A percentile compares a stretch with the other conserved stretches of the same genome.
phyloP scores from a whole-genome alignment of 2,329 filamentous ascomycete genomes.

The Allantophomopsis cytisporea region DNA sequence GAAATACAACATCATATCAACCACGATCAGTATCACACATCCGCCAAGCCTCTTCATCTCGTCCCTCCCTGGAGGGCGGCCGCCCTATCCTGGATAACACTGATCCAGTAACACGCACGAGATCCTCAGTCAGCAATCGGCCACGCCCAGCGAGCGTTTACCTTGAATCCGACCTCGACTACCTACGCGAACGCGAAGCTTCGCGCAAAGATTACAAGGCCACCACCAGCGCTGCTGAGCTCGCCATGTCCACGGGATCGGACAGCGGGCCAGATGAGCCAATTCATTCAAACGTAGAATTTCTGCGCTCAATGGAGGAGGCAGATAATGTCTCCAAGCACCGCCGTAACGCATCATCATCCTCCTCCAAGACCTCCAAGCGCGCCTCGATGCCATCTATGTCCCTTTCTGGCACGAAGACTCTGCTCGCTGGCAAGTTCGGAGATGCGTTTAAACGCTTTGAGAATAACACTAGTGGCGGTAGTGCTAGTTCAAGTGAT shows the following conservation, averaged over 20 bases:
- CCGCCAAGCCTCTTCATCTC: conserved; percentile 33
- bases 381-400: conserved; percentile 57
- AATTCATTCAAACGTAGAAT: conserved; percentile 72
- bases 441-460: conserved; percentile 91
- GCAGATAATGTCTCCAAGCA: conserved; percentile 35
- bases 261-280: conserved; percentile 36
- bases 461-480: conserved; percentile 38
- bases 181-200: conserved; percentile 63
- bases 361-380: conserved; percentile 44
- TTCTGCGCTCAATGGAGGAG: conserved; percentile 64
- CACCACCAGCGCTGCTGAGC: conserved; percentile 7
- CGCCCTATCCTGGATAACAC: conserved; percentile 51
- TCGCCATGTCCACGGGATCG: conserved; percentile 20
- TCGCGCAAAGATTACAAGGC: conserved; percentile 12
- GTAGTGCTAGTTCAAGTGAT: conserved; percentile 18
- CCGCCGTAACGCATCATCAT: conserved; percentile 34
- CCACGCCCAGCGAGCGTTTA: conserved; percentile 71
- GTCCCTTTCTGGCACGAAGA: conserved; percentile 62
- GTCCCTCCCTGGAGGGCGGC: conserved; percentile 59
- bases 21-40: conserved; percentile 17
- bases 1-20: conserved; percentile 19
- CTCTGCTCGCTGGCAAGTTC: conserved; percentile 75
- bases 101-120: conserved; percentile 45
- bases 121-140: conserved; percentile 50
- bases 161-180: conserved; percentile 71